Evolutionary conservation across 495 filamentous ascomycete species (phyloP), one percentile per base, ranked within the genome.

Genomic region (Neurospora africana): DNA sequence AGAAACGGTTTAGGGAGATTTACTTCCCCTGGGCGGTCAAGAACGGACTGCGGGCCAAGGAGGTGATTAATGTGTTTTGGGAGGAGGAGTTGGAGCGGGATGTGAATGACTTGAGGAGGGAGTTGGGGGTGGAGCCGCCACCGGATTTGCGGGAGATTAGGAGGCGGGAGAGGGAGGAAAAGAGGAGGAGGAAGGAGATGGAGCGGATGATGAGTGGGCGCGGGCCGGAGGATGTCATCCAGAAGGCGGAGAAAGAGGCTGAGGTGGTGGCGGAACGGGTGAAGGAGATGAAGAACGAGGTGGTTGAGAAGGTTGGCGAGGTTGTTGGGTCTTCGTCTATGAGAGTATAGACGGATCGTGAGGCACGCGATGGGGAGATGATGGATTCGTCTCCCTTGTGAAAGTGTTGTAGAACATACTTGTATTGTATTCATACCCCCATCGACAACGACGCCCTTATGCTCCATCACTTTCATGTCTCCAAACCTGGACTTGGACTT

Each of bases 21-120:
- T 97, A 97, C 82, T 81, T 93, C 44, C 95, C 96, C 4, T 99
- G 95, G 95, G 95, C 96, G 69, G 80, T 98, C 47, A 82, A 87
- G 40, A 97, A 95, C 82, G 95, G 95, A 15, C 68, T 94, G 75
- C 76, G 85, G 61, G 87, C 89, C 70, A 87, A 91, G 76, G 93
- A 97, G 80, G 84, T 99, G 38, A 94, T 99, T 72, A 98, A 97
- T 83, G 92, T 99, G 9, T 99, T 97, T 75, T 99, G 96, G 96
- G 95, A 99, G 84, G 94, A 98, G 86, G 86, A 95, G 79, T 79
- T 99, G 77, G 91, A 94, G 83, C 91, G 88, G 73, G 90, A 95
- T 84, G 94, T 97, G 37, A 86, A 89, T 61, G 91, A 88, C 74
- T 76, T 98, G 76, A 85, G 95, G 75, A 75, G 70, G 17, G 86